Evolutionary conservation across 2,329 filamentous ascomycete species (phyloP), one percentile per base, ranked within the genome.

Genomic region (Fusarium liriodendri): DNA sequence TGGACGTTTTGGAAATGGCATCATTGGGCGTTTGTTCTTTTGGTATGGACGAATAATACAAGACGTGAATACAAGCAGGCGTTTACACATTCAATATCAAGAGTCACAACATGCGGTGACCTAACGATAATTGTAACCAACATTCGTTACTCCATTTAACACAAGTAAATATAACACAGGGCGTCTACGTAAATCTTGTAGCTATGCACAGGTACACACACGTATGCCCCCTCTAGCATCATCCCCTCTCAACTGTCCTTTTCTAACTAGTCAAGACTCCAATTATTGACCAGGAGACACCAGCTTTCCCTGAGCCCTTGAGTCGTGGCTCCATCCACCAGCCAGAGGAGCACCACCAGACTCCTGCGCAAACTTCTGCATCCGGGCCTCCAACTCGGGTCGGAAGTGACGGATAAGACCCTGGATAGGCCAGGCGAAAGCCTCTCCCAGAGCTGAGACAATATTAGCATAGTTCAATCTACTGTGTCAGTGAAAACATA

Each of bases 321-420:
- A 87, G 82, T 94, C 88, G 72, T 93, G 93, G 74, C 90, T 87
- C 96, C 95, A 98, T 68, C 97, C 97, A 82, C 97, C 97, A 74
- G 94, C 95, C 80, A 95, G 87, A 52, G 94, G 88, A 79, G 91
- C 84, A 38, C 94, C 94, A 71, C 94, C 94, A 72, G 90, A 85
- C 86, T 93, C 88, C 81, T 91, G 83, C 22, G 94, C 90, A 82
- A 94, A 97, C 78, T 94, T 91, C 82, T 91, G 89, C 89, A 99
- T 97, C 78, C 96, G 91, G 62, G 92, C 94, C 89, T 98, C 95
- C 61, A 99, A 88, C 86, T 99, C 95, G 52, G 96, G 97, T 79
- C 97, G 91, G 90, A 99, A 99, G 87, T 99, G 97, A 80, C 97
- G 93, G 85, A 99, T 99, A 70, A 99, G 90, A 83, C 97, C 97